Conservation (phyloP, 768 basidiomycete species). For the Botryobasidium botryosum region DNA sequence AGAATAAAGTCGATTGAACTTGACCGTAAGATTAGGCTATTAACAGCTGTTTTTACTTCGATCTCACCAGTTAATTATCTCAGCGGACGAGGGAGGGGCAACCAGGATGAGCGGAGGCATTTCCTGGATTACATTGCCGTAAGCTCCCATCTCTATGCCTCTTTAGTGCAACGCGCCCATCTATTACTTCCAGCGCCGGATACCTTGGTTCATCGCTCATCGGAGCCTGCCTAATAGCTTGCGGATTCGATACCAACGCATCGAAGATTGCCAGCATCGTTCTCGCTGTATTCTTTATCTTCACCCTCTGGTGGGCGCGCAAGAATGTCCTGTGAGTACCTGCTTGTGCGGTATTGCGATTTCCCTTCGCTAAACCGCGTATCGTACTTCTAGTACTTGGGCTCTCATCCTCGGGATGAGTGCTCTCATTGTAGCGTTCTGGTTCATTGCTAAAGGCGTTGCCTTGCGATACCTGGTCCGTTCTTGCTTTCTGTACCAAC, state of each 20-base stretch:
- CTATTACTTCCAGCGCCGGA: constrained; percentile 41
- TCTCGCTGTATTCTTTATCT: constrained; percentile 68
- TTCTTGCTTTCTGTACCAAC: background rate
- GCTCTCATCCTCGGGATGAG: constrained; percentile 59
- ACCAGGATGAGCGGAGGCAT: constrained; percentile 82
- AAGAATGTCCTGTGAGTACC: constrained; percentile 44
- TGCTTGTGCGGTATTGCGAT: background rate
- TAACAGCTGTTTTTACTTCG: background rate
- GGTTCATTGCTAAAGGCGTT: constrained; percentile 61
- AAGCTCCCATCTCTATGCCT: too few relatives aligned
- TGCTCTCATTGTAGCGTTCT: constrained; percentile 62
- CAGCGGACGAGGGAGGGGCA: constrained; percentile 77
- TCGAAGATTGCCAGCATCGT: constrained; percentile 70
- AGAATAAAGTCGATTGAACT: constrained; percentile 70
- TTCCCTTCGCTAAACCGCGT: background rate
- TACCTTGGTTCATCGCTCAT: constrained; percentile 77
- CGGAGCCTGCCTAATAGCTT: constrained; percentile 72
- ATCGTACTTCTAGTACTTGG: constrained; percentile 42
- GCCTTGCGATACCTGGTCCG: constrained; percentile 61
- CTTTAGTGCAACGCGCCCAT: too few relatives aligned
- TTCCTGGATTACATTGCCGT: constrained; percentile 14
- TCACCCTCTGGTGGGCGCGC: constrained; percentile 53
- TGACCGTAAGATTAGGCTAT: constrained; percentile 43
- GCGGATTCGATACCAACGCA: constrained; percentile 78
- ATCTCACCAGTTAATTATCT: background rate